Evolutionary conservation across 1,284 basidiomycete species (phyloP), one percentile per base, ranked within the genome.

Genomic region (Leucoagaricus sp.): DNA sequence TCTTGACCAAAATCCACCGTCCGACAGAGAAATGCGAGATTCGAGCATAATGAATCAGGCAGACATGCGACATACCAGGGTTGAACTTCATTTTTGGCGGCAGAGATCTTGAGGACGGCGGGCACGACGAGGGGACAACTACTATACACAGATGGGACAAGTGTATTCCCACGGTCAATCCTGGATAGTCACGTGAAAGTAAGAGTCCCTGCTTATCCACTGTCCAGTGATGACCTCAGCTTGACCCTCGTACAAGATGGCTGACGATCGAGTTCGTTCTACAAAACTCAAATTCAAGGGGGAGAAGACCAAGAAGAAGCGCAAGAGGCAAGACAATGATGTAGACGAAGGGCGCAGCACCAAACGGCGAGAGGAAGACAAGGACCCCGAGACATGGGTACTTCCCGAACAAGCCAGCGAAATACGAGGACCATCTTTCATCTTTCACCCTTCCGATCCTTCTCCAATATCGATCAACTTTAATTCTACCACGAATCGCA

Each of bases 241-340:
- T n/a, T 31, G 15, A 66, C 75, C 13, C 17, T 23, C 40, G 2
- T 40, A 46, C 31, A 28, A 31, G 33, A 69, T 69, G 67, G 47
- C 65, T 28, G 67, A 68, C 23, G 72, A 80, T 52, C 82, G 82
- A 67, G 75, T 83, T 19, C 84, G 85, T 57, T 79, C 87, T 1
- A 83, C 82, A 10, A 91, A 87, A 66, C 82, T 93, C 60, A 91
- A 86, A 64, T 94, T 94, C 74, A 94, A 94, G 69, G 92, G 92
- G 10, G 93, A 94, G 48, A 93, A 92, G 69, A 70, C 77, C 8
- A 88, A 85, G 73, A 91, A 89, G 78, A 94, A 93, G 68, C 81
- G 91, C 46, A 93, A 87, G 67, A 77, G 84, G 61, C 83, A 84
- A 8, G 77, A 77, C 31, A 80, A 72, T 28, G 82, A 77, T 41